Conservation (phyloP, 2,329 filamentous ascomycete genomes). For the Curvularia eragrostidis region DNA sequence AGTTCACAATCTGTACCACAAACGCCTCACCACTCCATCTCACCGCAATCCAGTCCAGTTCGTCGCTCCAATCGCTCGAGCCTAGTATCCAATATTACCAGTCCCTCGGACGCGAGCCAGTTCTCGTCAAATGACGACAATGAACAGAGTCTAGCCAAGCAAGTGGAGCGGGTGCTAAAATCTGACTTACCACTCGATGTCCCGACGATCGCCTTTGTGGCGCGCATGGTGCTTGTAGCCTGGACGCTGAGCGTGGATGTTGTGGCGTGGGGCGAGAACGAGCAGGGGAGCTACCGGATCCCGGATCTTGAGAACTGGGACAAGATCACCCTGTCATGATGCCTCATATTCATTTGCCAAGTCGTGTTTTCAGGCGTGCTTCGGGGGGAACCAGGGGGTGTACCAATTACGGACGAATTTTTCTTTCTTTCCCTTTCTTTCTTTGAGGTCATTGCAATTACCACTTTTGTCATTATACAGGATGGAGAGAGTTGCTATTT, state of each 20-base stretch:
- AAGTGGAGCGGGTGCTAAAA: slow-evolving; percentile 39
- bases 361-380: neutral
- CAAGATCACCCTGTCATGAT: slow-evolving; percentile 20
- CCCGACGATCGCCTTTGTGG: slow-evolving; percentile 31
- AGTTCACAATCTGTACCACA: neutral
- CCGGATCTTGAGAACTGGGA: slow-evolving; percentile 11
- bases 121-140: neutral
- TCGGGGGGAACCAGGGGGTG: neutral
- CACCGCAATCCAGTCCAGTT: neutral
- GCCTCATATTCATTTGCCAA: neutral
- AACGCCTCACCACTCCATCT: slow-evolving; percentile 6
- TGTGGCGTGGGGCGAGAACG: slow-evolving; percentile 34
- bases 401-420: neutral
- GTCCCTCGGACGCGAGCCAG: slow-evolving; percentile 4
- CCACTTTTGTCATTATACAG: too few species aligned
- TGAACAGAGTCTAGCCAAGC: slow-evolving; percentile 27
- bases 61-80: slow-evolving; percentile 18
- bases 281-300: slow-evolving; percentile 26
- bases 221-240: slow-evolving; percentile 40
- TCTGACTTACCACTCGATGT: slow-evolving; percentile 34
- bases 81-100: neutral
- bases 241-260: slow-evolving; percentile 41
- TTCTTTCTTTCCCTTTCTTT: neutral
- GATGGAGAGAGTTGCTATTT: too few species aligned
- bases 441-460: neutral